Evolutionary conservation across 2,329 filamentous ascomycete genomes (phyloP), one percentile per base, ranked within the genome.

Genomic region (Talaromyces atroroseus): DNA sequence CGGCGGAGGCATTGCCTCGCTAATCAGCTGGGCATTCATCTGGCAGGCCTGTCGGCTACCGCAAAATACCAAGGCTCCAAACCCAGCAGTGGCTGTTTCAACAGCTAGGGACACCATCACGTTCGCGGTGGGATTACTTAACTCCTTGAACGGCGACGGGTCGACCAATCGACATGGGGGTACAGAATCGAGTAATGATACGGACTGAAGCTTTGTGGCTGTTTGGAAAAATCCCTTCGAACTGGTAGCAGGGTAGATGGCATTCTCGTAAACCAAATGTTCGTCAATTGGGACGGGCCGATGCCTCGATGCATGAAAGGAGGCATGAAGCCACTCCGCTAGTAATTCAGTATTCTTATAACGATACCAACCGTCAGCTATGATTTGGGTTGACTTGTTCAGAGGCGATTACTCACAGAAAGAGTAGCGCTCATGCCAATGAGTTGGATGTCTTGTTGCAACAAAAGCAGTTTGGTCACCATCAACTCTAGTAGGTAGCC

Each of bases 371-470:
- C 11, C 16, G 38, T 29, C 45, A 34, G 34, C 14, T 40, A 40
- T 40, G 36, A n/a, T 18, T 21, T 12, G 16, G 20, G 23, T 18
- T 16, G 16, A 10, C 8, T 16, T 11, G 36, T 23, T 20, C 16
- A n/a, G 11, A 8, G 20, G 3, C n/a, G 53, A 12, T 24, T 52
- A 24, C 80, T 64, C 73, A 88, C 86, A 54, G 85, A 84, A 48
- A 92, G 75, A 0, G 88, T 91, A 4, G 88, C 88, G 64, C 88
- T 91, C 88, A 92, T 91, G 62, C 86, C 88, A 57, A 90, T 75
- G 20, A 91, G 84, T 65, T 91, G 88, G 18, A 89, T 78, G 23
- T 78, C 72, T 57, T 88, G 82, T 24, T 82, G 84, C 21, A 91
- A 71, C 56, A 84, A 81, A n/a, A 90, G 72, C 29, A 91, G 66